These are phyloP conservation scores for Moesziomyces sp. DNA, from an alignment of 1,284 basidiomycete species.

Conservation along the genomic window DNA sequence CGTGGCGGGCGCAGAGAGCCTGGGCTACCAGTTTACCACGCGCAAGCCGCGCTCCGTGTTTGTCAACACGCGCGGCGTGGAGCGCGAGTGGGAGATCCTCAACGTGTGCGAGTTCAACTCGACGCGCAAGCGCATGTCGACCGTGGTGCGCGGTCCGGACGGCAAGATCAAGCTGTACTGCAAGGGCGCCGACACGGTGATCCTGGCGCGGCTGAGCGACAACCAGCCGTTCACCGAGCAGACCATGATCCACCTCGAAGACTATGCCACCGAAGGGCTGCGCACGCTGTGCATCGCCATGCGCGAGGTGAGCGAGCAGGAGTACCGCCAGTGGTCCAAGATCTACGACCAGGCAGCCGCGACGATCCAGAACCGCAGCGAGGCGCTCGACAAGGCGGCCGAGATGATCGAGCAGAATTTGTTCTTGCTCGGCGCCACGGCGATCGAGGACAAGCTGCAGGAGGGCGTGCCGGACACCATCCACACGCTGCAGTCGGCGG, in stretches of 20 bases:
- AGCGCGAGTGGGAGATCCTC: conserved; percentile 86
- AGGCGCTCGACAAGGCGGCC: conserved; percentile 92
- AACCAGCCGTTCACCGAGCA: conserved; percentile 83
- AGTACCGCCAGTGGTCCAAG: conserved; percentile 87
- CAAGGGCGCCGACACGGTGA: conserved; percentile 98
- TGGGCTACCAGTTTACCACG: conserved; percentile 93
- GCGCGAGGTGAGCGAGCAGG: conserved; percentile 87
- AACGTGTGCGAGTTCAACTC: conserved; percentile 99
- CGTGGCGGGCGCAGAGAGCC: conserved; percentile 89
- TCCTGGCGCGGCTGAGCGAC: conserved; percentile 57
- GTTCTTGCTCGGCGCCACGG: conserved; percentile 91
- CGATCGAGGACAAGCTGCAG: conserved; percentile 98
- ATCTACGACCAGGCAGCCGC: conserved; percentile 92
- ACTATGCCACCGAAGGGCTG: conserved; percentile 86
- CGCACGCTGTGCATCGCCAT: conserved; percentile 96
- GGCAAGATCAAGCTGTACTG: conserved; percentile 94
- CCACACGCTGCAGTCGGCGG: conserved; percentile 95
- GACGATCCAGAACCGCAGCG: conserved; percentile 89
- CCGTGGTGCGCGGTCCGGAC: conserved; percentile 85
- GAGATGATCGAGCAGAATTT: conserved; percentile 96
- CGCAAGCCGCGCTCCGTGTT: conserved; percentile 96
- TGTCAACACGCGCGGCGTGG: conserved; percentile 79
- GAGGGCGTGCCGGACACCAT: conserved; percentile 99
- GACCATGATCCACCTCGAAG: conserved; percentile 87
- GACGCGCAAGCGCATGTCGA: conserved; percentile 97